Base-by-base conservation (phyloP, 495 filamentous ascomycete species). In the Parachaetomium inaequale region DNA sequence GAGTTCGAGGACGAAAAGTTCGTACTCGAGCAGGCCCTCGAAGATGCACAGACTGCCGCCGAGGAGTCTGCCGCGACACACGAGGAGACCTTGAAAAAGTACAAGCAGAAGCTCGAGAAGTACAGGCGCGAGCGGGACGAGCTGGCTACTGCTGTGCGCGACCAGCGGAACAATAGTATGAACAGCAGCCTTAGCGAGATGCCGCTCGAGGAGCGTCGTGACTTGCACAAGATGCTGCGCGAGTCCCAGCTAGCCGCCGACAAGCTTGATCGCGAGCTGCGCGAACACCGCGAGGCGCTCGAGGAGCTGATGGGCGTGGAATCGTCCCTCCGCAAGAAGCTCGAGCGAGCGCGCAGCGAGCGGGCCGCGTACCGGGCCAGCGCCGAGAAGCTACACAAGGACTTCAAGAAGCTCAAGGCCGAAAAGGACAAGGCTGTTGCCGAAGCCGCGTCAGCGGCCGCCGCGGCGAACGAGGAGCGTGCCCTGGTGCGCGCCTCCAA, bases 1-100 rank as follows among this genome's bases (percentile, higher is more conserved):
- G 91, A 96, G 69, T 77, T 96, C 14, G 93, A 93, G 73, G 92
- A 97, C 73, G 87, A 90, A 23, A 95, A 94, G 74, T 87, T 95
- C 23, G 91, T 88, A 0, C 81, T 96, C 14, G 90, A 93, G 69
- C 67, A 77, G 19, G 87, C 91, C 68, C 88, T 97, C 17, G 91
- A 96, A 66, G 87, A 93, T 57, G 72, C 72, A 1, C 66, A 93
- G 87, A 68, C 76, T 88, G 66, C 89, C 81, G 73, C 72, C 58
- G 92, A 97, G 68, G 88, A 93, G 42, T 89, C 94, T 65, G 93
- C 90, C 0, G 86, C 89, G 50, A 91, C 92, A 66, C 94, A 94
- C 66, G 79, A 81, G 26, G 90, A 93, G 64, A 78, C 94, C 0
- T 23, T 74, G 8, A 77, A 80, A 21, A 80, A 86, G 28, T 77